Evolutionary conservation across 306 rosid genomes (phyloP).

Genomic region (Castanospermum australe): DNA sequence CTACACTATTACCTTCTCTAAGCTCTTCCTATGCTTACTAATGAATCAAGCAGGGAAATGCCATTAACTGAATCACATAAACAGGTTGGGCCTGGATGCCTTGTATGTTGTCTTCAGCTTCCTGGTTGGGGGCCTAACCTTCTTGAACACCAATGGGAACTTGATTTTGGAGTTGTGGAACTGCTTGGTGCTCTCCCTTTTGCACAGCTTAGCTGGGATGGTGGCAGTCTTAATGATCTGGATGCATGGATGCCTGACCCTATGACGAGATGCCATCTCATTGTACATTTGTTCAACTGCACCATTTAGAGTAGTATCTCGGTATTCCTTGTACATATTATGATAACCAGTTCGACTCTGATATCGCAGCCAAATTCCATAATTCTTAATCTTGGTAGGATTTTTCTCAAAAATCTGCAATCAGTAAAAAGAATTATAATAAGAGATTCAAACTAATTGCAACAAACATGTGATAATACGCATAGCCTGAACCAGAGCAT

Average conservation of each 20-base stretch:
- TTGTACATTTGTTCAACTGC: conserved; percentile 76
- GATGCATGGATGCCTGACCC: conserved; percentile 85
- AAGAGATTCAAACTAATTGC: background rate
- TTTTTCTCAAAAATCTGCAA: conserved; percentile 82
- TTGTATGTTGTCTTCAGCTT: conserved; percentile 92
- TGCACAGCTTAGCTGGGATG: conserved; percentile 79
- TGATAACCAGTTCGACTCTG: conserved; percentile 94
- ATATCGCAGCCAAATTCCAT: conserved; percentile 84
- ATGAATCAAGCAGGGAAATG: background rate
- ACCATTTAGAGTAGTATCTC: conserved; percentile 81
- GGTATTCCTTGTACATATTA: conserved; percentile 88
- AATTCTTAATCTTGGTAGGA: conserved; percentile 72
- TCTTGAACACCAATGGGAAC: conserved; percentile 85
- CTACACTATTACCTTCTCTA: background rate
- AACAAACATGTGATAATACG: background rate
- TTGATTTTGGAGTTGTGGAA: conserved; percentile 87
- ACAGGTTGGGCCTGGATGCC: conserved; percentile 80
- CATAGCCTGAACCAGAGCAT: too few relatives aligned
- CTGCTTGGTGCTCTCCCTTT: conserved; percentile 91
- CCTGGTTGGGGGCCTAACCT: conserved; percentile 85
- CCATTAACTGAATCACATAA: conserved; percentile 46
- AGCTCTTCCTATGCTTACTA: conserved; percentile 1
- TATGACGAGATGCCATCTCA: conserved; percentile 91
- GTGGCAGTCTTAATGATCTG: conserved; percentile 95
- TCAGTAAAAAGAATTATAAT: background rate